Percentiles rank a stretch among this genome's conserved stretches.
phyloP scores from a whole-genome alignment of 2,329 filamentous ascomycete species.

The Fusarium gaditjirri region DNA sequence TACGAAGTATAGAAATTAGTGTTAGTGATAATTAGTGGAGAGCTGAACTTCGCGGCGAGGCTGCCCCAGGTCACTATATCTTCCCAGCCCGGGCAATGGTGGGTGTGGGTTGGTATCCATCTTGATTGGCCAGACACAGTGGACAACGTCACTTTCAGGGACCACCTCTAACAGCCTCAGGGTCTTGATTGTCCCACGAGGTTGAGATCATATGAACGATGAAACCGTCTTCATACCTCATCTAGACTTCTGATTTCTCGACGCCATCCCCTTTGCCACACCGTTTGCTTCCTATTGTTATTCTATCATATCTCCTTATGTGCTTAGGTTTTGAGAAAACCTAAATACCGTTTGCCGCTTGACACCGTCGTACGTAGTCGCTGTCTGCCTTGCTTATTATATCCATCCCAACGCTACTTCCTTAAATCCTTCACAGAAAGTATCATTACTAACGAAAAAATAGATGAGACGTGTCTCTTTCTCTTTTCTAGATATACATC shows the following conservation, averaged over 20 bases:
- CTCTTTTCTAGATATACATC: not conserved
- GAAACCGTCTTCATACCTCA: slow-evolving; percentile 6
- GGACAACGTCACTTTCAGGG: slow-evolving; percentile 35
- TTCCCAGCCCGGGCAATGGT: not conserved
- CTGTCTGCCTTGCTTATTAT: slow-evolving; percentile 27
- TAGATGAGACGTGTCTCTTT: not conserved
- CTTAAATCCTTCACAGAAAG: not conserved
- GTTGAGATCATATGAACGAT: slow-evolving; percentile 24
- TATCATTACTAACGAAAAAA: slow-evolving; percentile 6
- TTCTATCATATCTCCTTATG: slow-evolving; percentile 6
- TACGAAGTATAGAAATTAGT: not conserved
- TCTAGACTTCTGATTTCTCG: not conserved
- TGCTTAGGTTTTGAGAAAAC: not conserved
- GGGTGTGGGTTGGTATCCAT: not conserved
- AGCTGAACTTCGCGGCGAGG: slow-evolving; percentile 13
- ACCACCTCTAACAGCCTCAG: slow-evolving; percentile 22
- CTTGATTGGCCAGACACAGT: slow-evolving; percentile 26
- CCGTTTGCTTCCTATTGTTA: not conserved
- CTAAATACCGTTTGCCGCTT: slow-evolving; percentile 19
- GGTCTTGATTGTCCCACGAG: slow-evolving; percentile 7
- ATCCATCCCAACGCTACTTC: too few relatives aligned
- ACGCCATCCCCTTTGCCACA: slow-evolving; percentile 18
- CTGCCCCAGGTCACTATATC: slow-evolving; percentile 12
- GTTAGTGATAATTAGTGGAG: not conserved
- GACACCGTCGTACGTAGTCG: slow-evolving; percentile 30